phyloP scores from a whole-genome alignment of 108 stramenopile genomes.

The Pseudonitzschia pungens region DNA sequence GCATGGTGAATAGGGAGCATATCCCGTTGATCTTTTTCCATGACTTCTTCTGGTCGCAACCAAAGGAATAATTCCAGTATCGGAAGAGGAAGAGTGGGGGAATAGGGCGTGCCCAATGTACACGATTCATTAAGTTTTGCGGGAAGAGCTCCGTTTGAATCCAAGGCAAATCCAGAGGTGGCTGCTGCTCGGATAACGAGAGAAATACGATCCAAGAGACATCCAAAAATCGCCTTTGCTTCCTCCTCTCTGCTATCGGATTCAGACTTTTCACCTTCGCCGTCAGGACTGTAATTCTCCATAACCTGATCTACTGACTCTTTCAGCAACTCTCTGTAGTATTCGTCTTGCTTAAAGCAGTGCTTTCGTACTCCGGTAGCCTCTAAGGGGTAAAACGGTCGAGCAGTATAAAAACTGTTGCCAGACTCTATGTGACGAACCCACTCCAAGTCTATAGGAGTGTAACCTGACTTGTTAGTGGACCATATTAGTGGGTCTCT shows the following conservation, averaged over 20 bases:
- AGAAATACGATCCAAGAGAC: conserved; percentile 27
- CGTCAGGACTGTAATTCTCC: not conserved
- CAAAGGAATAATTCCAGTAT: conserved; percentile 35
- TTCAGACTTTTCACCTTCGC: not conserved
- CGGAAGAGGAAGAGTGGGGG: conserved; percentile 28
- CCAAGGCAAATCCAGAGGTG: not conserved
- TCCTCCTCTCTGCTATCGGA: not conserved
- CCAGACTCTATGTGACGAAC: conserved; percentile 43
- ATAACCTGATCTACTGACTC: conserved; percentile 39
- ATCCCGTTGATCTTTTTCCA: conserved; percentile 26
- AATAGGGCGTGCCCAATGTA: conserved; percentile 15
- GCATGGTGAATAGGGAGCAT: conserved; percentile 44
- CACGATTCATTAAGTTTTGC: conserved; percentile 16
- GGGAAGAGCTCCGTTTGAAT: not conserved
- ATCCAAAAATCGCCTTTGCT: conserved; percentile 24
- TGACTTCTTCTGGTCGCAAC: conserved; percentile 26
- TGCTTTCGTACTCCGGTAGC: conserved; percentile 17
- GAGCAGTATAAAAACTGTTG: conserved; percentile 13
- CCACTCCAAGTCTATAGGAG: conserved; percentile 53
- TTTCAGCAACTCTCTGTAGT: conserved; percentile 37
- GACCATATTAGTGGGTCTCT: conserved; percentile 35
- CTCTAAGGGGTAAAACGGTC: conserved; percentile 30
- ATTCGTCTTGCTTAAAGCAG: conserved; percentile 25
- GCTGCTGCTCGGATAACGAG: conserved; percentile 29
- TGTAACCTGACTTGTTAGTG: conserved; percentile 35